phyloP scores from a whole-genome alignment of 805 yeast species.

The Pichia deserticola region DNA sequence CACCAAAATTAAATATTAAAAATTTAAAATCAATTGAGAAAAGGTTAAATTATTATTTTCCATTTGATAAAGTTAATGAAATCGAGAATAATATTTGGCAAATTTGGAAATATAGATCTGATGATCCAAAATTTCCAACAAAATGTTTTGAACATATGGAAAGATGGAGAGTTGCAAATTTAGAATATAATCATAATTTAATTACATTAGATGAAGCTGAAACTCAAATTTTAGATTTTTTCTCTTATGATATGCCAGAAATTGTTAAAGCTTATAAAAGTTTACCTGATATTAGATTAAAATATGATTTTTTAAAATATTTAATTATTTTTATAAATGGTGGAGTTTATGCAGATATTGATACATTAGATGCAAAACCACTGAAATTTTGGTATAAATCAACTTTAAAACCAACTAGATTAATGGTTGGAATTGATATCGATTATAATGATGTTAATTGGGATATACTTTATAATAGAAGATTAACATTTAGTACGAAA shows the following conservation, averaged over 20 bases:
- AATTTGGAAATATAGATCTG: conserved; percentile 20
- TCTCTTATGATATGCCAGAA: conserved; percentile 37
- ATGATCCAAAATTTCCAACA: conserved; percentile 24
- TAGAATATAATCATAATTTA: conserved; percentile 25
- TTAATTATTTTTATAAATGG: conserved; percentile 44
- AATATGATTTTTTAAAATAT: conserved; percentile 51
- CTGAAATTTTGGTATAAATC: conserved; percentile 26
- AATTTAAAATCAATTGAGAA: conserved; percentile 23
- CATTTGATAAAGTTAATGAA: conserved; percentile 16
- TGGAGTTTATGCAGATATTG: conserved; percentile 59
- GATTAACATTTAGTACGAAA: conserved; percentile 24
- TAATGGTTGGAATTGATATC: conserved; percentile 24
- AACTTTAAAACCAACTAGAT: conserved; percentile 14
- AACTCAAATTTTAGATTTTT: conserved; percentile 20
- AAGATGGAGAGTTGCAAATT: conserved; percentile 28
- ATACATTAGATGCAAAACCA: conserved; percentile 48
- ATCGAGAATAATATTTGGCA: conserved; percentile 29
- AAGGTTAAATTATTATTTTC: conserved; percentile 19
- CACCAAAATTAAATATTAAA: conserved; percentile 17
- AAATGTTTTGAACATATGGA: conserved; percentile 26
- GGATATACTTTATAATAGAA: conserved; percentile 27
- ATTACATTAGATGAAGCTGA: conserved; percentile 25
- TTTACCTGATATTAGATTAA: conserved; percentile 44
- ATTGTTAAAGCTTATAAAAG: conserved; percentile 41
- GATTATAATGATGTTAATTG: conserved; percentile 28